These are phyloP conservation scores for Pythium brassicae DNA, from an alignment of 352 stramenopile species.

Conservation along the genomic window DNA sequence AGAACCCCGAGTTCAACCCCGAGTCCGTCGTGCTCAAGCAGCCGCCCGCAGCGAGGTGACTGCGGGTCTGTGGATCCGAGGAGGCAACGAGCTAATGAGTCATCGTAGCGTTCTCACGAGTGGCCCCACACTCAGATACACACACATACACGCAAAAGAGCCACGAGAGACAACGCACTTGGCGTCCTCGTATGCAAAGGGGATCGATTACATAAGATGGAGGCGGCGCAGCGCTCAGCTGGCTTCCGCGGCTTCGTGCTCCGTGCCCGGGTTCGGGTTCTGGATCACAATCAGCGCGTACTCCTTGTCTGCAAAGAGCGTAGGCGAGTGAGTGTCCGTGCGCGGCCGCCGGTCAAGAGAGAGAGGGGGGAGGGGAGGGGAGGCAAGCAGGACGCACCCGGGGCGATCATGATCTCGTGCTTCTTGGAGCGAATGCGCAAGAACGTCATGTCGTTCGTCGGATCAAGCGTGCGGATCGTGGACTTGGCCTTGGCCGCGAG, in stretches of 20 bases:
- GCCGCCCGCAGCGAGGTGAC: background rate
- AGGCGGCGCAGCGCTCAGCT: constrained; percentile 7
- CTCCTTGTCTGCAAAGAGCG: constrained; percentile 70
- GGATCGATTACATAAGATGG: no score
- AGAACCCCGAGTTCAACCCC: constrained; percentile 93
- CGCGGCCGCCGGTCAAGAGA: background rate
- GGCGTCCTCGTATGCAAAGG: no score
- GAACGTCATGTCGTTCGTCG: constrained; percentile 93
- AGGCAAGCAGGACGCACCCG: constrained; percentile 20
- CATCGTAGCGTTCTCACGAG: no score
- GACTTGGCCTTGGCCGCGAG: constrained; percentile 88
- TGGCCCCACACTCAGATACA: no score
- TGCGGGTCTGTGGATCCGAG: no score
- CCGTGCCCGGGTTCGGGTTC: constrained; percentile 69
- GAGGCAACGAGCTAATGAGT: no score
- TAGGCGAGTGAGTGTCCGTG: background rate
- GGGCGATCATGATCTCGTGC: constrained; percentile 93
- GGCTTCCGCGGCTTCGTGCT: constrained; percentile 27
- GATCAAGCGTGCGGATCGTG: constrained; percentile 88
- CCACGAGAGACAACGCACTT: no score
- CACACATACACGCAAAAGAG: no score
- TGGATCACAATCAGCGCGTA: constrained; percentile 94
- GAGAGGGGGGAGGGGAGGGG: no score
- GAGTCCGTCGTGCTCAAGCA: constrained; percentile 68
- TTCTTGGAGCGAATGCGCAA: constrained; percentile 92